Conservation (phyloP, 1,284 basidiomycete species). For the Leccinum proliferum region DNA sequence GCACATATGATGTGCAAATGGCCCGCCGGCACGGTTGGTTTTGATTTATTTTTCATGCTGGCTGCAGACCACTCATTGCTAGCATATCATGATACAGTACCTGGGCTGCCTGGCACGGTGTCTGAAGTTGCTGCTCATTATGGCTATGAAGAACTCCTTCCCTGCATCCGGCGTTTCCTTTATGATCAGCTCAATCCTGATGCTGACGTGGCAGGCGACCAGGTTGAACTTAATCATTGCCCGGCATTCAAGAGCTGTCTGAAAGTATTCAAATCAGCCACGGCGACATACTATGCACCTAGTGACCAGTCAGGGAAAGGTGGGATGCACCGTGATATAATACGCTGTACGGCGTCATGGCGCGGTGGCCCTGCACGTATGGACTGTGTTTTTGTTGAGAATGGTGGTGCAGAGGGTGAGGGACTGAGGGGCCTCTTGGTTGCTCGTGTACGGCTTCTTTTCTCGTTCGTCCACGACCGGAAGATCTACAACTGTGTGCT, state of each 20-base stretch:
- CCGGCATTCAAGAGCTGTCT: neutral
- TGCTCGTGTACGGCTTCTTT: neutral
- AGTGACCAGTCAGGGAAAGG: constrained; percentile 1
- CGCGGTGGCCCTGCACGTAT: neutral
- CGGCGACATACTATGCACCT: neutral
- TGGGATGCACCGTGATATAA: constrained; percentile 1
- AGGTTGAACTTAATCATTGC: neutral
- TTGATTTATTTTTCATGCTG: neutral
- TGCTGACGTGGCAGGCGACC: neutral
- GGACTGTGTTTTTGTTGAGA: constrained; percentile 2
- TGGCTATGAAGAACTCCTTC: neutral
- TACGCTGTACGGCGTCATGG: neutral
- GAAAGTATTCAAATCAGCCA: constrained; percentile 1
- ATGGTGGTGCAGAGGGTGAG: neutral
- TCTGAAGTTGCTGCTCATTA: neutral
- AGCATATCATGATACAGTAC: neutral
- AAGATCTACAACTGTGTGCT: neutral
- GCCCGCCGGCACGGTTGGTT: neutral
- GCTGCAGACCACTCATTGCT: neutral
- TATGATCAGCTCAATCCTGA: constrained; percentile 2
- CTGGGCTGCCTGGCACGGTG: neutral
- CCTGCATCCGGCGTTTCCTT: constrained; percentile 1
- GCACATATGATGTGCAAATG: neutral
- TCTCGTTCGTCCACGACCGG: neutral
- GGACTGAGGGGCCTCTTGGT: constrained; percentile 1